phyloP scores from a whole-genome alignment of 768 basidiomycete genomes.

The Suillus tomentosus region DNA sequence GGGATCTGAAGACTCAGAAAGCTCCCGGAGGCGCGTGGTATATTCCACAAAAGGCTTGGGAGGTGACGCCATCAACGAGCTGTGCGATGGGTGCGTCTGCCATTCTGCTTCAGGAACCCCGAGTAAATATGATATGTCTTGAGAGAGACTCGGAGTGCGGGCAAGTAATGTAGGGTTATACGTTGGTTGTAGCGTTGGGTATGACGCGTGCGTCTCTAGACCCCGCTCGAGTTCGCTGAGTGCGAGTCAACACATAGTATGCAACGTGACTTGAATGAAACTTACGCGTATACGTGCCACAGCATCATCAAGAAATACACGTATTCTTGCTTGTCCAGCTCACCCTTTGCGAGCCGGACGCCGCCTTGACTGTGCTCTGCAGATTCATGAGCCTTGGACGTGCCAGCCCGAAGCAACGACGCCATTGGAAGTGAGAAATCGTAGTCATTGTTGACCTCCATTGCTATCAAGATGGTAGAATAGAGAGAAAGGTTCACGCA shows the following conservation, averaged over 20 bases:
- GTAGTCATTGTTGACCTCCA: conserved; percentile 5
- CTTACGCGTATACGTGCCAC: conserved; percentile 79
- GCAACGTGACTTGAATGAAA: conserved; percentile 16
- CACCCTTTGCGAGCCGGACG: conserved; percentile 55
- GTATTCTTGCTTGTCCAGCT: conserved; percentile 65
- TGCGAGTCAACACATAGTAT: neutral
- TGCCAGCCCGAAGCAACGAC: conserved; percentile 42
- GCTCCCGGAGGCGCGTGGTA: conserved; percentile 50
- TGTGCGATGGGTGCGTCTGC: conserved; percentile 57
- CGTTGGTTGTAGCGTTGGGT: conserved; percentile 65
- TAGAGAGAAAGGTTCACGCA: neutral
- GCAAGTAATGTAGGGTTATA: conserved; percentile 72
- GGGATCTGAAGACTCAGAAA: conserved; percentile 45
- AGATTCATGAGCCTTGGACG: conserved; percentile 52
- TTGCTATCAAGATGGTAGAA: neutral
- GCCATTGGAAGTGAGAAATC: conserved; percentile 36
- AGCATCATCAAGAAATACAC: conserved; percentile 73
- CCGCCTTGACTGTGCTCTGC: conserved; percentile 62
- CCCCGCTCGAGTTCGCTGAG: conserved; percentile 56
- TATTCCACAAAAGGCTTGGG: conserved; percentile 56
- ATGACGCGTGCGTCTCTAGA: conserved; percentile 58
- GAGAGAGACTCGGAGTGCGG: conserved; percentile 57
- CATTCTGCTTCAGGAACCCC: conserved; percentile 52
- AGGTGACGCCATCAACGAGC: conserved; percentile 42
- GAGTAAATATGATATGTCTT: conserved; percentile 68